Percentiles rank a stretch among this genome's conserved stretches.
Conservation (phyloP, 257 asterid species). For the Nicotiana attenuata region DNA sequence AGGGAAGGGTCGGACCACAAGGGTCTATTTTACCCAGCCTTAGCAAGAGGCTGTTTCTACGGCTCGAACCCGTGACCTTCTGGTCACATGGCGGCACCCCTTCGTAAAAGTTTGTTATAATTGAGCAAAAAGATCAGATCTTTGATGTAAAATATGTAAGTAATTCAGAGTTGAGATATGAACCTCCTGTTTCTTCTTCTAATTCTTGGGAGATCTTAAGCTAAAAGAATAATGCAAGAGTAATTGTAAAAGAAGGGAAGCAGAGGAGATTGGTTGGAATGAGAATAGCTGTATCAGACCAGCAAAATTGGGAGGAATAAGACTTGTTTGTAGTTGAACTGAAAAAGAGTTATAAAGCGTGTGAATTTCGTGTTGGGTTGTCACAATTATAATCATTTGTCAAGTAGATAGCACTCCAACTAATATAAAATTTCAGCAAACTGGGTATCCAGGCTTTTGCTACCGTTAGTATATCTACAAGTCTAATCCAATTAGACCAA, state of each 20-base stretch:
- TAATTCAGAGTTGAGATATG: not conserved
- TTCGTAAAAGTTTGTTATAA: not conserved
- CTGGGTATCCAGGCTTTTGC: not conserved
- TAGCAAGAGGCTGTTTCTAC: too few species aligned
- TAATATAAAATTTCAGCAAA: not conserved
- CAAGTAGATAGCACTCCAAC: not conserved
- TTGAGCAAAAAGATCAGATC: not conserved
- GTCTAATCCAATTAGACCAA: not conserved
- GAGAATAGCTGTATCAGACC: not conserved
- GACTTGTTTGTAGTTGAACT: not conserved
- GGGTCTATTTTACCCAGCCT: too few species aligned
- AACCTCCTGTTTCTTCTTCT: not conserved
- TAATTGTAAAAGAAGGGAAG: not conserved
- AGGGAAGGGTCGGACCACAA: too few species aligned
- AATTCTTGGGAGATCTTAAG: not conserved
- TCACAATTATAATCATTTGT: not conserved
- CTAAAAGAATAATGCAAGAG: too few species aligned
- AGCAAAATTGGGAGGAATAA: not conserved
- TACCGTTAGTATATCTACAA: not conserved
- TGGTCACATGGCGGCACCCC: too few species aligned
- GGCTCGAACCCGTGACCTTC: too few species aligned
- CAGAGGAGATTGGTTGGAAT: not conserved
- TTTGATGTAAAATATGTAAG: not conserved
- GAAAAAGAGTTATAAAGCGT: not conserved
- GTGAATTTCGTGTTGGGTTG: slow-evolving; percentile 1